These are phyloP conservation scores for Oemleria cerasiformis DNA, from an alignment of 306 rosid species.

Conservation along the genomic window DNA sequence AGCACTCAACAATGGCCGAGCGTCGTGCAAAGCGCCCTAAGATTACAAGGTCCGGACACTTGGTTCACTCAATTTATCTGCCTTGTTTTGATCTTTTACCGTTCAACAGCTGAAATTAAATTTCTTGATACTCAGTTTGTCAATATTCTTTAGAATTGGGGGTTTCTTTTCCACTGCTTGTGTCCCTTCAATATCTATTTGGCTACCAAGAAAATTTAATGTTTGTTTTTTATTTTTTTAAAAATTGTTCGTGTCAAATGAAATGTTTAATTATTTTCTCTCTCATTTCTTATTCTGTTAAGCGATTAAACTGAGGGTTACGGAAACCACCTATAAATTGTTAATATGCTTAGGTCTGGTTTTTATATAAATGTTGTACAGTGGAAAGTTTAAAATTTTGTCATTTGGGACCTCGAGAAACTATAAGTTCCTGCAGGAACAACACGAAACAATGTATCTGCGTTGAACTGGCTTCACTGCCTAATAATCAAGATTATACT, in stretches of 20 bases:
- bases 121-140: neutral
- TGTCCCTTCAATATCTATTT: neutral
- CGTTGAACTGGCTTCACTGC: neutral
- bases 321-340: neutral
- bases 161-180: conserved; percentile 1
- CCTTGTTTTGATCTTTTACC: neutral
- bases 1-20: conserved; percentile 48
- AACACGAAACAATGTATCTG: neutral
- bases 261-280: neutral
- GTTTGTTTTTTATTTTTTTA: neutral
- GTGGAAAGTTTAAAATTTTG: conserved; percentile 1
- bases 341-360: neutral
- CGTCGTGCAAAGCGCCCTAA: conserved; percentile 69
- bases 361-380: neutral
- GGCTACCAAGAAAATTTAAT: neutral
- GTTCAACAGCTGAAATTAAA: neutral
- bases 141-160: conserved; percentile 14
- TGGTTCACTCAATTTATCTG: neutral
- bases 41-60: conserved; percentile 48
- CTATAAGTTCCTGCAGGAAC: neutral
- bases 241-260: neutral
- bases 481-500: neutral
- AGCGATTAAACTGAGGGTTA: neutral
- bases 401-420: neutral
- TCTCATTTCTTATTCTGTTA: neutral